A percentile compares a stretch with the other conserved stretches of the same genome.
These are phyloP conservation scores for Sugiyamaella sp. DNA, from an alignment of 1,139 yeast species.

Conservation along the genomic window DNA sequence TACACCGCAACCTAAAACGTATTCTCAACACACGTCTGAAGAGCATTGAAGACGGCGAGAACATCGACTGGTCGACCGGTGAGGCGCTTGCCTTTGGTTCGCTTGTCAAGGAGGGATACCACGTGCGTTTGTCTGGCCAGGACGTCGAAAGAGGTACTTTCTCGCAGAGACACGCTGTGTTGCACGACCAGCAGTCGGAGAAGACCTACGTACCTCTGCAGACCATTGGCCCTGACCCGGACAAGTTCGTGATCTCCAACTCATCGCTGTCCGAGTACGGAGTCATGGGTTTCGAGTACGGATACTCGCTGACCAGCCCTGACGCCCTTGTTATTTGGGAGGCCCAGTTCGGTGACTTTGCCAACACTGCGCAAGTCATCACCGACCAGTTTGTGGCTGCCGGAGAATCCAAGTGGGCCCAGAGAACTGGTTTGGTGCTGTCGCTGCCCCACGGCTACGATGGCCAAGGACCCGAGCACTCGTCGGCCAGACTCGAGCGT, in stretches of 20 bases:
- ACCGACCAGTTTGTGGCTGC: slow-evolving; percentile 96
- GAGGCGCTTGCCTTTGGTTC: slow-evolving; percentile 98
- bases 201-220: slow-evolving; percentile 81
- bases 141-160: slow-evolving; percentile 99
- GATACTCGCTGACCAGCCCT: slow-evolving; percentile 96
- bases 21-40: slow-evolving; percentile 86
- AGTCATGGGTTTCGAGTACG: slow-evolving; percentile 98
- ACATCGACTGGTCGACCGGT: slow-evolving; percentile 99
- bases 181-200: slow-evolving; percentile 94
- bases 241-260: slow-evolving; percentile 85
- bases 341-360: slow-evolving; percentile 99
- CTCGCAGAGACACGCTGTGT: slow-evolving; percentile 98
- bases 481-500: slow-evolving; percentile 97
- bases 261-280: slow-evolving; percentile 99
- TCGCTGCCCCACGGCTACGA: slow-evolving; percentile 99
- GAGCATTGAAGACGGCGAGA: slow-evolving; percentile 85
- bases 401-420: slow-evolving; percentile 99
- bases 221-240: slow-evolving; percentile 78
- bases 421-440: slow-evolving; percentile 93
- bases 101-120: slow-evolving; percentile 88
- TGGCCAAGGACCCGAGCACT: slow-evolving; percentile 99
- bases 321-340: slow-evolving; percentile 98
- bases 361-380: slow-evolving; percentile 98
- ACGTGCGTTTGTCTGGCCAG: slow-evolving; percentile 97
- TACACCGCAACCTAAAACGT: slow-evolving; percentile 96